Evolutionary conservation across 768 basidiomycete species (phyloP), one percentile per base, ranked within the genome.

Genomic region (Auriscalpium orientale): DNA sequence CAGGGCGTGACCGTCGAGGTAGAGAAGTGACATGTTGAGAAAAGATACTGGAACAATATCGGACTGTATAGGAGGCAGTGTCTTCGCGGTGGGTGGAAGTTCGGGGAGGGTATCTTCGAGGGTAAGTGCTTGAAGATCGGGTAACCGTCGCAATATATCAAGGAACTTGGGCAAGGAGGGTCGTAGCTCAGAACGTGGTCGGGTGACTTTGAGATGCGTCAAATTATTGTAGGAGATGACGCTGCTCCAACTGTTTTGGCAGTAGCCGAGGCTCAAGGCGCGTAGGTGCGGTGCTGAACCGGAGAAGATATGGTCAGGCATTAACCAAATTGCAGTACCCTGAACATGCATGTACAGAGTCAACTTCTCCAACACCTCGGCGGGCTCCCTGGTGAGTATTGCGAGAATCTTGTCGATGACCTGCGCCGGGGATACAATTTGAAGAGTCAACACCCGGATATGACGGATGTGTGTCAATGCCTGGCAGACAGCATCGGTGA

Each of bases 381-480:
- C 20, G 15, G 52, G 50, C 15, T 36, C 44, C 15, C 4, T 43
- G 40, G 15, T 5, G 18, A 43, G 40, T 15, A 8, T 13, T 13
- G 13, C 15, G 6, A 43, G 13, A 8, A 43, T 43, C 18, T 18
- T 43, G 15, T 43, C 40, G 13, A 18, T 43, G 40, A 28, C 28
- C 28, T 43, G 18, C 15, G 13, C 40, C 18, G 40, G 9, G 13
- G 40, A 13, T 43, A 18, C 40, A 8, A 43, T 13, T 18, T 43
- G 15, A 15, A 43, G 40, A 43, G 13, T 13, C 13, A 46, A 47
- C 16, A 18, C 11, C 22, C 52, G 58, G 44, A 59, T 60, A 21
- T 54, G 58, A 22, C 16, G 36, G 12, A 58, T 54, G 15, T 58
- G 58, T 18, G 58, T 53, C n/a, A 60, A 44, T 21, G 53, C 52